Percentiles rank a stretch among this genome's conserved stretches.
phyloP scores from a whole-genome alignment of 1,139 yeast species.

The Saccharomyces hybrid region DNA sequence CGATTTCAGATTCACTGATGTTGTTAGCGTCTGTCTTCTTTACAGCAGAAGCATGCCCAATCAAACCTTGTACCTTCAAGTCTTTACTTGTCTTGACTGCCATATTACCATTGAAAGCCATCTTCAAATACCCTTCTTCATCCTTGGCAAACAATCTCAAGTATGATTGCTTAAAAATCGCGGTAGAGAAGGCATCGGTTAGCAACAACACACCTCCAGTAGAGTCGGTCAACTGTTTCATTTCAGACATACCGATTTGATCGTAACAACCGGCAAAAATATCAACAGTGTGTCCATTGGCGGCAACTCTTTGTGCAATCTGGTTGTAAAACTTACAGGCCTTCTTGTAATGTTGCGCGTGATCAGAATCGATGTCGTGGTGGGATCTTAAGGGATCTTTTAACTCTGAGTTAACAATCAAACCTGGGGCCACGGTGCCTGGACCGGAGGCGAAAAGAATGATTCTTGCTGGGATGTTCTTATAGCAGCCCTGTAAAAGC shows the following conservation, averaged over 20 bases:
- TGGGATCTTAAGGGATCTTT: constrained; percentile 97
- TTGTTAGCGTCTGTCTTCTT: constrained; percentile 52
- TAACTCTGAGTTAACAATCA: constrained; percentile 84
- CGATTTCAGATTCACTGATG: constrained; percentile 89
- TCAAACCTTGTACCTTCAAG: constrained; percentile 82
- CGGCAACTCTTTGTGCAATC: constrained; percentile 64
- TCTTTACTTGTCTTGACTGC: constrained; percentile 87
- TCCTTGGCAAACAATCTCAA: constrained; percentile 82
- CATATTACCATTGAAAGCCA: constrained; percentile 83
- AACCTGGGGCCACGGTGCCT: constrained; percentile 91
- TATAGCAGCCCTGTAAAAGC: constrained; percentile 76
- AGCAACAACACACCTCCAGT: constrained; percentile 93
- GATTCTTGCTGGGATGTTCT: constrained; percentile 85
- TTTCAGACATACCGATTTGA: constrained; percentile 95
- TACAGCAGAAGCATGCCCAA: constrained; percentile 85
- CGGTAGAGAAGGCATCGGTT: constrained; percentile 93
- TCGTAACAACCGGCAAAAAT: constrained; percentile 97
- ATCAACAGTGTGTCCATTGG: constrained; percentile 83
- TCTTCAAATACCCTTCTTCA: constrained; percentile 69
- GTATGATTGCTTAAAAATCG: constrained; percentile 91
- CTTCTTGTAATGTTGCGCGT: constrained; percentile 86
- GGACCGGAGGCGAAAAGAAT: constrained; percentile 94
- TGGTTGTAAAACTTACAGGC: constrained; percentile 81
- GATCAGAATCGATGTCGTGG: constrained; percentile 84
- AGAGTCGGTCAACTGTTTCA: constrained; percentile 79